Base-by-base conservation (phyloP, 2,329 filamentous ascomycete genomes). In the Trichoderma lentiforme region DNA sequence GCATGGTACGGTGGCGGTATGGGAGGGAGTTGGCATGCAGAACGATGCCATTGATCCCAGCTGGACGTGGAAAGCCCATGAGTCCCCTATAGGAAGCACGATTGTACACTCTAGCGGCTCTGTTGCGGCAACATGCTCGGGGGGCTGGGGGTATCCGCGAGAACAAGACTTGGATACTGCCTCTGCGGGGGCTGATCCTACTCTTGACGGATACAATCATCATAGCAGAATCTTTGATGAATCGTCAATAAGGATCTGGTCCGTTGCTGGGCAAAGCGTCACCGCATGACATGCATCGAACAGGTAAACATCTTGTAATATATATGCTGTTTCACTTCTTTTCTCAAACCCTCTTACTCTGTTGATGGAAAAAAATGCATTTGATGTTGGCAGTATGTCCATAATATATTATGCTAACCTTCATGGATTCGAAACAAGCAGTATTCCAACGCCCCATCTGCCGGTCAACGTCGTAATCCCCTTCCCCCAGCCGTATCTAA, bases 71-170 rank as follows among this genome's bases (percentile, higher is more conserved):
- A 75, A 81, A 24, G 83, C 83, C 0, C 84, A 87, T 71, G 77
- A 77, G 6, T 82, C 84, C 1, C 83, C 86, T 0, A 81, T 89
- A 0, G 86, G 86, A 9, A 85, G 84, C 56, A 82, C 85, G 8
- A 81, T 82, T 15, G 77, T 90, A 71, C 88, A 90, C 75, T 78
- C 80, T 4, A 86, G 86, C 73, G 88, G 88, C 3, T 86, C 87
- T 0, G 88, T 89, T 1, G 79, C 85, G 18, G 88, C 85, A 24
- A 89, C 87, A 0, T 89, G 87, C 75, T 86, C 87, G 0, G 88
- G 88, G 2, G 84, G 85, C 2, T 89, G 87, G 87, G 80, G 80
- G 18, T 81, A 80, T 36, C 73, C 76, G 30, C 66, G 36, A 11
- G 66, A 70, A 15, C 11, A 36, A 8, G 39, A 57, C 11, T 6